Percentiles rank a stretch among this genome's conserved stretches.
Conservation (phyloP, 495 filamentous ascomycete species). For the Trichoderma gamsii region DNA sequence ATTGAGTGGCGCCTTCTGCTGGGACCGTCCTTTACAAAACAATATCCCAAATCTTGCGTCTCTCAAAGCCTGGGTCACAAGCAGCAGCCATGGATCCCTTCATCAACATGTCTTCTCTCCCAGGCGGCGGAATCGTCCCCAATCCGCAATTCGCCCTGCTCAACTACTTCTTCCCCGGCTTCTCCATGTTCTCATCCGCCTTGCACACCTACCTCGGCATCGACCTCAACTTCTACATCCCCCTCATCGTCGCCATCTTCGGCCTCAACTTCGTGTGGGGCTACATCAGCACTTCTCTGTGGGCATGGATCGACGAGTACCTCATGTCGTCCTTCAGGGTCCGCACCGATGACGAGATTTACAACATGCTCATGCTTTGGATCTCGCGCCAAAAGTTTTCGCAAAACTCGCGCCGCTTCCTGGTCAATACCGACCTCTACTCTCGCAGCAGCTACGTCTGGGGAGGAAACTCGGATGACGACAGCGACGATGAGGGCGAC, state of each 20-base stretch:
- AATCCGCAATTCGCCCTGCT: conserved; percentile 43
- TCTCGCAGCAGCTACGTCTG: conserved; percentile 44
- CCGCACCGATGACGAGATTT: conserved; percentile 60
- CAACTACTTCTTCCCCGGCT: conserved; percentile 69
- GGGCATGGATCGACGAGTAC: conserved; percentile 35
- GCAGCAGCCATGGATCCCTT: neutral
- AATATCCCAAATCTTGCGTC: neutral
- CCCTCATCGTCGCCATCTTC: conserved; percentile 48
- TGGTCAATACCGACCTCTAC: conserved; percentile 54
- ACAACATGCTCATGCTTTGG: conserved; percentile 66
- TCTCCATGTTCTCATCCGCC: conserved; percentile 55
- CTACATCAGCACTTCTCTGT: conserved; percentile 44
- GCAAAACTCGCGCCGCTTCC: conserved; percentile 50
- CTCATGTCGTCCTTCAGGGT: conserved; percentile 59
- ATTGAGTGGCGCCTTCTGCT: too few relatives aligned
- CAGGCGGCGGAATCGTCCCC: neutral
- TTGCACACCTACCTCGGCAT: conserved; percentile 57
- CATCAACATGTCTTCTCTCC: neutral
- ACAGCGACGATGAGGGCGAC: conserved; percentile 45
- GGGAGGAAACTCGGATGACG: conserved; percentile 32
- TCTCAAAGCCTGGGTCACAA: neutral
- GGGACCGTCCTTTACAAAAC: neutral
- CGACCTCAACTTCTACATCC: conserved; percentile 67
- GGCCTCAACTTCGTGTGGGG: conserved; percentile 44
- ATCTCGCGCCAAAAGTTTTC: conserved; percentile 55